Base-by-base conservation (phyloP, 805 yeast genomes). In the Novakomyces olei region DNA sequence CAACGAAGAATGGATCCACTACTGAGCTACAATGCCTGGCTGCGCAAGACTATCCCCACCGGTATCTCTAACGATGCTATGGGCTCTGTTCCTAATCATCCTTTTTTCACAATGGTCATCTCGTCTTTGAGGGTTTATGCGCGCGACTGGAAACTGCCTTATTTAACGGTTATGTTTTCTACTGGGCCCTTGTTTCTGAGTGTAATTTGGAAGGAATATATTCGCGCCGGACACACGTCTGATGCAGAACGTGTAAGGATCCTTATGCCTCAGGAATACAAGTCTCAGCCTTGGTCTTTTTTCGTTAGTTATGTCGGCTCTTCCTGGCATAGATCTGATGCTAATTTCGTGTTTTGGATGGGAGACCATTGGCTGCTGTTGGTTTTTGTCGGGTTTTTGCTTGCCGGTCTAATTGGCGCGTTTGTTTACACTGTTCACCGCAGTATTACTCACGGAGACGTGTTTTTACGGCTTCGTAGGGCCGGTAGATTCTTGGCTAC, bases 11-110 rank as follows among this genome's bases (percentile, higher is more conserved):
- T 83, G 41, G 94, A 81, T 48, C 91, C 92, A 1, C 55, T 83
- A 36, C 62, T 81, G 37, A 64, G 73, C 2, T 76, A 70, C 4
- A 83, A 92, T 1, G 91, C 92, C 2, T 78, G 78, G 57, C 80
- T 77, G 9, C 62, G 94, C 40, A 77, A 78, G 47, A 81, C 95
- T 1, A 54, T 66, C 4, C 95, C 95, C 17, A 75, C 92, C 0
- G 95, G 95, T 33, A 69, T 83, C 26, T 77, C 92, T 4, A 83
- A 83, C 50, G 93, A 81, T 49, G 81, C 81, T 10, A 76, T 83
- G 92, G 93, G 92, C 7, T 58, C 85, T 3, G 72, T 75, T 8
- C 92, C 91, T 22, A 58, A 62, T 31, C 95, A 83, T 51, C 92
- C 93, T 3, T 78, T 81, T 54, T 79, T 78, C 57, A 50, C 63